Evolutionary conservation across 208 protist genomes (phyloP).

Genomic region (Porcisia deanei): DNA sequence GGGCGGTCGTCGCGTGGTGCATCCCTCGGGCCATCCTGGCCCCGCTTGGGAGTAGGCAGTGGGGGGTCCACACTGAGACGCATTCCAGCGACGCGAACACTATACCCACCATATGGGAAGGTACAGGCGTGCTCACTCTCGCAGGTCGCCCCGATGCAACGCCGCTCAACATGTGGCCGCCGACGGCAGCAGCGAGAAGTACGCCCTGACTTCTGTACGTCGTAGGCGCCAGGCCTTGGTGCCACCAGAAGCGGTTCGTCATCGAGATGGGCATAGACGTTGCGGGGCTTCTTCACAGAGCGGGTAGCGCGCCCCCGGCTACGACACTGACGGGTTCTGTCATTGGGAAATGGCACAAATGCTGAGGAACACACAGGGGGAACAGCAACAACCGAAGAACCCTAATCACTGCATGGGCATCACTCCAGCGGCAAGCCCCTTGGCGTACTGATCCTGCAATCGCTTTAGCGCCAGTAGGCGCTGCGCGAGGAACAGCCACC

Average conservation of each 20-base stretch:
- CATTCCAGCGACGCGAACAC: too few relatives aligned
- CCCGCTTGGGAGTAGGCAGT: not conserved
- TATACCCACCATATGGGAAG: not conserved
- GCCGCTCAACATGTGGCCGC: not conserved
- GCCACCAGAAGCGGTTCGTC: not conserved
- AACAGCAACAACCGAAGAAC: not conserved
- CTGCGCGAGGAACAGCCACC: conserved; percentile 85
- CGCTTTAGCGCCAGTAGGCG: conserved; percentile 75
- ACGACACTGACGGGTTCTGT: not conserved
- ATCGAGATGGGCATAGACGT: not conserved
- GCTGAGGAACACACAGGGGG: not conserved
- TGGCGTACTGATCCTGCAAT: conserved; percentile 75
- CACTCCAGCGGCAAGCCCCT: conserved; percentile 47
- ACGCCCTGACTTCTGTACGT: not conserved
- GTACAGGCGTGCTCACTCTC: not conserved
- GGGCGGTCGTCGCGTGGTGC: too few relatives aligned
- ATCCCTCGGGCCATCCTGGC: too few relatives aligned
- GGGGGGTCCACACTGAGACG: too few relatives aligned
- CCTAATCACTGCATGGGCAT: conserved; percentile 33
- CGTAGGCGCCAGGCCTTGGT: not conserved
- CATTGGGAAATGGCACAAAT: not conserved
- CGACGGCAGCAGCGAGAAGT: not conserved
- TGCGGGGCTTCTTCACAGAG: not conserved
- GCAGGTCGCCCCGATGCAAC: not conserved
- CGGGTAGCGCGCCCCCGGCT: not conserved